phyloP scores from a whole-genome alignment of 2,329 filamentous ascomycete genomes.

The Arthrobotrys conoides region DNA sequence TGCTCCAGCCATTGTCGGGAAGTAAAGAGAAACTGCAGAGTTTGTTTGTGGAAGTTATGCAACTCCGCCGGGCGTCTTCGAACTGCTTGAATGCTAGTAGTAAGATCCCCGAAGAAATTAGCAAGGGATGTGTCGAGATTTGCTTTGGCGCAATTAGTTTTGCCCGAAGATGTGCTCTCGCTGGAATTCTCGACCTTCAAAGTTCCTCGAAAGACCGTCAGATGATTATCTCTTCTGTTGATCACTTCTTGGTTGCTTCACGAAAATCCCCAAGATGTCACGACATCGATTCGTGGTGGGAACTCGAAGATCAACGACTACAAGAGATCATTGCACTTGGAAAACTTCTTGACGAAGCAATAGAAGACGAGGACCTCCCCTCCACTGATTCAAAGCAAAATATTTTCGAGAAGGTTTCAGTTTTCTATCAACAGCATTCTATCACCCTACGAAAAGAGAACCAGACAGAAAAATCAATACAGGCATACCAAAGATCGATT shows the following conservation, averaged over 20 bases:
- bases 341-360: constrained; percentile 50
- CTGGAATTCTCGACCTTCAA: constrained; percentile 48
- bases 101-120: constrained; percentile 8
- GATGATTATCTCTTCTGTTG: constrained; percentile 44
- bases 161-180: constrained; percentile 44
- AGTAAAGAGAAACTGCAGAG: constrained; percentile 51
- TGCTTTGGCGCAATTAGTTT: constrained; percentile 52
- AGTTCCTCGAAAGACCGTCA: constrained; percentile 41
- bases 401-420: constrained; percentile 57
- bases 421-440: constrained; percentile 57
- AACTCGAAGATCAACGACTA: constrained; percentile 52
- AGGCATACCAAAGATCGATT: constrained; percentile 62
- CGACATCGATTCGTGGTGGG: constrained; percentile 51
- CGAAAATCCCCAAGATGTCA: constrained; percentile 32
- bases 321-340: constrained; percentile 56
- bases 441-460: constrained; percentile 49
- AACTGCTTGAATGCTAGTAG: constrained; percentile 21
- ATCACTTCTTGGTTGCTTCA: constrained; percentile 51
- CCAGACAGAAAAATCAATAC: constrained; percentile 52
- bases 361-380: constrained; percentile 33
- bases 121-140: constrained; percentile 37
- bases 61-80: constrained; percentile 54
- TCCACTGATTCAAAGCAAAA: constrained; percentile 34
- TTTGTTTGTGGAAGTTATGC: constrained; percentile 53
- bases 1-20: constrained; percentile 51